phyloP scores from a whole-genome alignment of 441 rosid species.

The Adansonia gregorii region DNA sequence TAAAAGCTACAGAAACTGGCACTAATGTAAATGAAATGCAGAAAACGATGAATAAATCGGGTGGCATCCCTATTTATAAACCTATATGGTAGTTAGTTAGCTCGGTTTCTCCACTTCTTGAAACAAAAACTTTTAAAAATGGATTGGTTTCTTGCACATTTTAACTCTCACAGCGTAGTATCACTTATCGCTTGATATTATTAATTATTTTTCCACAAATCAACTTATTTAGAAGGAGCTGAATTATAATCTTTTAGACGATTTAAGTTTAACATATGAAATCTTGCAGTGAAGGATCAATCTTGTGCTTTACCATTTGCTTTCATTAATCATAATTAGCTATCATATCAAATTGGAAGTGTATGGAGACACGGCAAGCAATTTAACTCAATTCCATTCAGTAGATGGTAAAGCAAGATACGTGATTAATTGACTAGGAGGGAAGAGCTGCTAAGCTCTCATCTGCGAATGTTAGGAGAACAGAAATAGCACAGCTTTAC shows the following conservation, averaged over 20 bases:
- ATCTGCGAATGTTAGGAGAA: background rate
- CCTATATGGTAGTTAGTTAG: background rate
- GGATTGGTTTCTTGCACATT: background rate
- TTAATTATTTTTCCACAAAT: background rate
- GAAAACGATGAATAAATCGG: background rate
- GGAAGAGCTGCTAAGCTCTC: background rate
- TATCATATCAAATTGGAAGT: background rate
- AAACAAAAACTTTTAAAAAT: background rate
- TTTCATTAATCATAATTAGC: slow-evolving; percentile 4
- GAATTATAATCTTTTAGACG: background rate
- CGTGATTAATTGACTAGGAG: background rate
- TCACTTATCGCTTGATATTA: background rate
- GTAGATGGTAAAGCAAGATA: background rate
- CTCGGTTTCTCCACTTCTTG: background rate
- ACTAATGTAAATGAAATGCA: background rate
- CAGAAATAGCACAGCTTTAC: background rate
- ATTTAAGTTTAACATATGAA: slow-evolving; percentile 1
- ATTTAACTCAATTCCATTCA: background rate
- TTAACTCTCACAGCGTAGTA: background rate
- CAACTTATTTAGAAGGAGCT: background rate
- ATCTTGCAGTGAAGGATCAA: background rate
- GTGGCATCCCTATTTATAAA: background rate
- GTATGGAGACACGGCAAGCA: background rate
- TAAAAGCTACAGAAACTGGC: background rate
- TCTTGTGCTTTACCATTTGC: background rate